Evolutionary conservation across 352 stramenopile genomes (phyloP).

Genomic region (Porosira glacialis): DNA sequence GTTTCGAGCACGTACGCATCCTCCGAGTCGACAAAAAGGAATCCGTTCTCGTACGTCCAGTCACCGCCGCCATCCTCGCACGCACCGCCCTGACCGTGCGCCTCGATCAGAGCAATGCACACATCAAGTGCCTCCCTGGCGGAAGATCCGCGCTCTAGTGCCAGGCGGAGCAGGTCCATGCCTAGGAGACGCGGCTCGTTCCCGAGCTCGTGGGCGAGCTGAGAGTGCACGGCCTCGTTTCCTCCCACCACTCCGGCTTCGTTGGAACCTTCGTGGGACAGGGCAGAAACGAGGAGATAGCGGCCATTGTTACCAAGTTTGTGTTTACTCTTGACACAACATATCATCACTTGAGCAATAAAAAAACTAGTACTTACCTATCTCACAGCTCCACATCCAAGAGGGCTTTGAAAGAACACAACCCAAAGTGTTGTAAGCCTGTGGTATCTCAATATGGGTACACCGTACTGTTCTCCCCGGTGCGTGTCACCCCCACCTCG

Average conservation of each 20-base stretch:
- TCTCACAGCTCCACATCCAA: too few species aligned
- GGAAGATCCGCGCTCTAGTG: slow-evolving; percentile 46
- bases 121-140: slow-evolving; percentile 37
- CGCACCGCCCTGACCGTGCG: slow-evolving; percentile 55
- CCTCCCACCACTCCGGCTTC: slow-evolving; percentile 57
- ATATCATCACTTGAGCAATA: not conserved
- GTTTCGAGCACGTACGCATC: slow-evolving; percentile 63
- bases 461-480: slow-evolving; percentile 46
- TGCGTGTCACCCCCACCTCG: slow-evolving; percentile 26
- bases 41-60: slow-evolving; percentile 65
- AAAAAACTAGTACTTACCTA: slow-evolving; percentile 1
- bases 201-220: slow-evolving; percentile 13
- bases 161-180: slow-evolving; percentile 63
- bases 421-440: slow-evolving; percentile 38
- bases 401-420: slow-evolving; percentile 53
- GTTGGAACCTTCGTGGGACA: too few species aligned
- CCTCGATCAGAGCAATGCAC: slow-evolving; percentile 51
- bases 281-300: too few species aligned
- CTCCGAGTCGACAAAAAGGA: slow-evolving; percentile 52
- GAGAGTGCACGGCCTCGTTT: slow-evolving; percentile 58
- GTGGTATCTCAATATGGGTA: slow-evolving; percentile 57
- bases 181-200: slow-evolving; percentile 36
- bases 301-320: too few species aligned
- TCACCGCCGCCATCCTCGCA: slow-evolving; percentile 50
- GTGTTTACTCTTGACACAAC: too few species aligned